These are phyloP conservation scores for Carex kokanica DNA, from an alignment of 176 grass and related monocot species.

Conservation along the genomic window DNA sequence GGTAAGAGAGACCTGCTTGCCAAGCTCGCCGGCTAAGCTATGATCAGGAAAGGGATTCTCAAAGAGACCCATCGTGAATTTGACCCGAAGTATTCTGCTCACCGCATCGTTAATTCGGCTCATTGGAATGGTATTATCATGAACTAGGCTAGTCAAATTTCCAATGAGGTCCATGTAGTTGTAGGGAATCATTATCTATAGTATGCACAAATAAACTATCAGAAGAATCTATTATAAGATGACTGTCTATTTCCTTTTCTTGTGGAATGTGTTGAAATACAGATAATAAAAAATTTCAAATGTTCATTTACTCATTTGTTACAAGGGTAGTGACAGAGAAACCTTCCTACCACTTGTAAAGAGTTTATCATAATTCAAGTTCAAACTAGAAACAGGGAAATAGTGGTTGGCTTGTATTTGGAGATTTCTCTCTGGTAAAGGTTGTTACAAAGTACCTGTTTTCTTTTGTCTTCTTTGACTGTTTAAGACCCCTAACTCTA, in stretches of 20 bases:
- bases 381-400: not conserved
- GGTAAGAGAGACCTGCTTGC: conserved; percentile 35
- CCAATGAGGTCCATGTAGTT: conserved; percentile 30
- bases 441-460: not conserved
- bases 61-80: conserved; percentile 72
- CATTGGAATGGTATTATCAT: conserved; percentile 42
- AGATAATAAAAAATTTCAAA: not conserved
- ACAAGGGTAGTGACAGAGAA: not conserved
- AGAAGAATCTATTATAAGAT: conserved; percentile 6
- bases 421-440: not conserved
- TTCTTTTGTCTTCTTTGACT: not conserved
- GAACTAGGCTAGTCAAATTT: conserved; percentile 38
- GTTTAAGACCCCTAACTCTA: not conserved
- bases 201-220: not conserved
- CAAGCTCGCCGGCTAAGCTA: conserved; percentile 50
- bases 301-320: not conserved
- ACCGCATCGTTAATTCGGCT: conserved; percentile 73
- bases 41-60: conserved; percentile 56
- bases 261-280: not conserved
- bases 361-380: not conserved
- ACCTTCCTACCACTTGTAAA: not conserved
- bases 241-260: not conserved
- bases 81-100: conserved; percentile 54
- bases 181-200: conserved; percentile 46
- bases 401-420: not conserved